These are phyloP conservation scores for Botrytis tulipae DNA, from an alignment of 2,329 filamentous ascomycete genomes.

Conservation along the genomic window DNA sequence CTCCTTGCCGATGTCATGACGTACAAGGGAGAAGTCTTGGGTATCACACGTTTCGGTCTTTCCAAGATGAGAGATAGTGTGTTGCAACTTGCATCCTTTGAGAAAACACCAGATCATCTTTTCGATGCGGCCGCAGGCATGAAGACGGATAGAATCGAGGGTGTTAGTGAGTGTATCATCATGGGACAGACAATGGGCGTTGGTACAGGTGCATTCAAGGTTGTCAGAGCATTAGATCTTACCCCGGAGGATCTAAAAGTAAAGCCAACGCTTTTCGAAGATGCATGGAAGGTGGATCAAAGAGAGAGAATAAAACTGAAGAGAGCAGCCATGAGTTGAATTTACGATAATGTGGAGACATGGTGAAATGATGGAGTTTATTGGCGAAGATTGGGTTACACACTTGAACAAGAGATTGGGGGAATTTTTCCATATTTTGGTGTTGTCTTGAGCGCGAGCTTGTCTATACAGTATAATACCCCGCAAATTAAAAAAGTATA, in stretches of 20 bases:
- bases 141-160: slow-evolving; percentile 89
- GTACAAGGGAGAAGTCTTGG: slow-evolving; percentile 94
- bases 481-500: slow-evolving; percentile 17
- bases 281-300: slow-evolving; percentile 52
- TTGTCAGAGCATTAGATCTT: slow-evolving; percentile 75
- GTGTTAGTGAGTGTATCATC: slow-evolving; percentile 95
- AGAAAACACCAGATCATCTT: slow-evolving; percentile 96
- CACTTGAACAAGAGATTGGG: neutral
- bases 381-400: slow-evolving; percentile 6
- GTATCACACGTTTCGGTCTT: slow-evolving; percentile 93
- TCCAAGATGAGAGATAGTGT: slow-evolving; percentile 96
- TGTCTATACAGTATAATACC: slow-evolving; percentile 15
- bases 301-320: slow-evolving; percentile 33
- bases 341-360: slow-evolving; percentile 5
- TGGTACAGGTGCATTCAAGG: slow-evolving; percentile 88
- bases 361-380: slow-evolving; percentile 6
- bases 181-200: slow-evolving; percentile 94
- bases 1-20: slow-evolving; percentile 98
- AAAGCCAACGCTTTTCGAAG: slow-evolving; percentile 67
- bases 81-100: slow-evolving; percentile 90
- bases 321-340: neutral
- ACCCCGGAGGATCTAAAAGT: slow-evolving; percentile 51
- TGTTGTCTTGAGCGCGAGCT: slow-evolving; percentile 8
- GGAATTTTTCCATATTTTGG: neutral
- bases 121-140: slow-evolving; percentile 92